Conservation (phyloP, 1,284 basidiomycete species). For the Rhodotorula sp. region DNA sequence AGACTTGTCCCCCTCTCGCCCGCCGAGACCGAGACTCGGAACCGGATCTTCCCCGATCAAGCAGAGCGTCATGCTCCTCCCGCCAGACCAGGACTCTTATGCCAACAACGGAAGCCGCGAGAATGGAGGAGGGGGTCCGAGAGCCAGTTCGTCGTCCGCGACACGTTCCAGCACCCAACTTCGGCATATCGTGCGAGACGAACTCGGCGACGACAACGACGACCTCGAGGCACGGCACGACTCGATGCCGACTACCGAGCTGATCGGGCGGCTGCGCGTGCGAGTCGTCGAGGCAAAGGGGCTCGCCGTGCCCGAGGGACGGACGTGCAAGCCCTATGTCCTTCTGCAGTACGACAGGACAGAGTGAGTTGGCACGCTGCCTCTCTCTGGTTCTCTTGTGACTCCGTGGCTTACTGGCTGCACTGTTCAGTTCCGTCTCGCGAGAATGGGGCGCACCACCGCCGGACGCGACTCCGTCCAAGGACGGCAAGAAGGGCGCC, state of each 20-base stretch:
- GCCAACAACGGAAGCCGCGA: not conserved
- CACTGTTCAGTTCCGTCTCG: constrained; percentile 28
- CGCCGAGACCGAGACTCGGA: not conserved
- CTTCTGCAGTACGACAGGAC: constrained; percentile 41
- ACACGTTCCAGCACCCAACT: too few relatives aligned
- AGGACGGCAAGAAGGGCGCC: constrained; percentile 6
- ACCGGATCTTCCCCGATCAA: not conserved
- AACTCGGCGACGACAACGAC: not conserved
- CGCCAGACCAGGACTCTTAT: not conserved
- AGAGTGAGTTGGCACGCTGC: constrained; percentile 13
- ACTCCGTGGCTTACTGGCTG: not conserved
- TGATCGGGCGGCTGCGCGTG: constrained; percentile 32
- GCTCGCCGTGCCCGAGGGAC: constrained; percentile 8
- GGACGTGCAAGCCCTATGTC: constrained; percentile 33
- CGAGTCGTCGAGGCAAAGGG: constrained; percentile 35
- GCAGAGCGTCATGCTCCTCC: not conserved
- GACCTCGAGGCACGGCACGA: constrained; percentile 7
- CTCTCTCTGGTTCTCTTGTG: not conserved
- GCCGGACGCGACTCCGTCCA: not conserved
- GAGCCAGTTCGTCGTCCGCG: not conserved
- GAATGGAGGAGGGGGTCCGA: not conserved
- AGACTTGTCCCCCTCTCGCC: constrained; percentile 5
- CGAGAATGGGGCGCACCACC: constrained; percentile 35
- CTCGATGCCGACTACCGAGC: constrained; percentile 20
- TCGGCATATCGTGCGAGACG: too few relatives aligned